Evolutionary conservation across 495 filamentous ascomycete species (phyloP).

Genomic region (Astrothelium subdiscretum): DNA sequence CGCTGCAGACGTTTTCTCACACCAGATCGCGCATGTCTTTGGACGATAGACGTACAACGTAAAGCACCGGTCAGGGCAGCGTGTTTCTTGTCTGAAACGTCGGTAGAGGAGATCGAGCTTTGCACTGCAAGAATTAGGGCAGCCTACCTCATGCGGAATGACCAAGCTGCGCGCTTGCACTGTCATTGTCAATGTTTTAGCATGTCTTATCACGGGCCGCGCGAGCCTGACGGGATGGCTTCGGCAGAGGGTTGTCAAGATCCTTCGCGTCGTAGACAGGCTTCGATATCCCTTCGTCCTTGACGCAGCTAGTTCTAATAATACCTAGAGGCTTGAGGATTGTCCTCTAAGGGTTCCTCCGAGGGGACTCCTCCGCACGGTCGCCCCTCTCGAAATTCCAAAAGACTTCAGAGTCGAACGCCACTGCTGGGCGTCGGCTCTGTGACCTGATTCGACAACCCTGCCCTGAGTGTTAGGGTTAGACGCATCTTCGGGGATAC

Average conservation of each 20-base stretch:
- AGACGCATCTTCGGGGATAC: neutral
- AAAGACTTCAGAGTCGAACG: neutral
- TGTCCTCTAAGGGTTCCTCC: no score
- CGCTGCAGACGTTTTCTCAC: neutral
- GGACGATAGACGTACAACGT: neutral
- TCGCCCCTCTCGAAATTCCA: neutral
- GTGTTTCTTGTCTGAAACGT: neutral
- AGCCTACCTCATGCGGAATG: neutral
- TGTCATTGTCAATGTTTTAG: slow-evolving; percentile 2
- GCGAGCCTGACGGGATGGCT: slow-evolving; percentile 1
- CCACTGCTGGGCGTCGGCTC: neutral
- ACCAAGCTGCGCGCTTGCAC: neutral
- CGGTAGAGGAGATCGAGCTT: neutral
- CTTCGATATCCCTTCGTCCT: neutral
- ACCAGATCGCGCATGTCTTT: neutral
- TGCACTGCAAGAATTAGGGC: neutral
- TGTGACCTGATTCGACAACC: neutral
- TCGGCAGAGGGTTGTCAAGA: neutral
- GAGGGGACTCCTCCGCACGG: no score
- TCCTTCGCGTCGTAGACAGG: neutral
- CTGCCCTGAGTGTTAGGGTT: neutral
- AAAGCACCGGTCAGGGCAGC: neutral
- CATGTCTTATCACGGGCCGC: neutral
- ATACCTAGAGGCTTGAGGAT: neutral
- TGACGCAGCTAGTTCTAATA: neutral